A percentile compares a stretch with the other conserved stretches of the same genome.
These are phyloP conservation scores for Phytopythium aichiense DNA, from an alignment of 352 stramenopile genomes.

Conservation along the genomic window DNA sequence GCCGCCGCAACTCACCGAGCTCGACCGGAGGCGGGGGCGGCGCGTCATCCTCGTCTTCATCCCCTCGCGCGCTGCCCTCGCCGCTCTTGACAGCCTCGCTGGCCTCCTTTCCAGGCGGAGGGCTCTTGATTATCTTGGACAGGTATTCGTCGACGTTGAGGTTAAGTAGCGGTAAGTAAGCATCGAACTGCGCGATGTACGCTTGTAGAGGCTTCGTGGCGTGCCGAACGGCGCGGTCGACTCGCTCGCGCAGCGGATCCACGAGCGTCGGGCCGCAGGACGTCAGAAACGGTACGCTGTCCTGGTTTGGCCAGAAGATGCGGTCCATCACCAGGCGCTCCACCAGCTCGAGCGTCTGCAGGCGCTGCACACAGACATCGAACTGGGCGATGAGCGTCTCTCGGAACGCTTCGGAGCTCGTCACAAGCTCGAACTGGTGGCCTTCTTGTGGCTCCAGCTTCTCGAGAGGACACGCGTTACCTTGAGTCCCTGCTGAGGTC, in stretches of 20 bases:
- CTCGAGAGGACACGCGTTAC: slow-evolving; percentile 50
- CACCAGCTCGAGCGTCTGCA: slow-evolving; percentile 88
- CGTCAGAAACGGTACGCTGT: slow-evolving; percentile 85
- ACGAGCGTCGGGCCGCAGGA: slow-evolving; percentile 4
- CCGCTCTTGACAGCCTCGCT: not conserved
- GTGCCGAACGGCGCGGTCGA: slow-evolving; percentile 38
- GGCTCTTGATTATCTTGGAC: slow-evolving; percentile 47
- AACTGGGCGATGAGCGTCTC: slow-evolving; percentile 71
- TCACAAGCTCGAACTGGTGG: slow-evolving; percentile 79
- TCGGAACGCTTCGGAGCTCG: slow-evolving; percentile 59
- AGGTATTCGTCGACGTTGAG: slow-evolving; percentile 87
- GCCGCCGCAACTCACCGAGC: slow-evolving; percentile 62
- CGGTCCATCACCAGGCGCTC: slow-evolving; percentile 93
- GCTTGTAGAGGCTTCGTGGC: slow-evolving; percentile 53
- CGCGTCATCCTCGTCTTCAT: slow-evolving; percentile 34
- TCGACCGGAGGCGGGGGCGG: slow-evolving; percentile 59
- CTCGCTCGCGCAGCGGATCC: slow-evolving; percentile 39
- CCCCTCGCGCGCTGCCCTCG: slow-evolving; percentile 13
- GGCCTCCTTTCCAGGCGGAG: slow-evolving; percentile 13
- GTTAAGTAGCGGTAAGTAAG: slow-evolving; percentile 89
- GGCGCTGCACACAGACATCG: slow-evolving; percentile 66
- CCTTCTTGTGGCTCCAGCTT: slow-evolving; percentile 36
- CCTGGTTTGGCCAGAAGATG: slow-evolving; percentile 94
- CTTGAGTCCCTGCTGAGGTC: not conserved
- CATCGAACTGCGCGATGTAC: slow-evolving; percentile 82